A percentile compares a stretch with the other conserved stretches of the same genome.
phyloP scores from a whole-genome alignment of 192 early-diverging fungal genomes.

The Umbelopsis vinacea region DNA sequence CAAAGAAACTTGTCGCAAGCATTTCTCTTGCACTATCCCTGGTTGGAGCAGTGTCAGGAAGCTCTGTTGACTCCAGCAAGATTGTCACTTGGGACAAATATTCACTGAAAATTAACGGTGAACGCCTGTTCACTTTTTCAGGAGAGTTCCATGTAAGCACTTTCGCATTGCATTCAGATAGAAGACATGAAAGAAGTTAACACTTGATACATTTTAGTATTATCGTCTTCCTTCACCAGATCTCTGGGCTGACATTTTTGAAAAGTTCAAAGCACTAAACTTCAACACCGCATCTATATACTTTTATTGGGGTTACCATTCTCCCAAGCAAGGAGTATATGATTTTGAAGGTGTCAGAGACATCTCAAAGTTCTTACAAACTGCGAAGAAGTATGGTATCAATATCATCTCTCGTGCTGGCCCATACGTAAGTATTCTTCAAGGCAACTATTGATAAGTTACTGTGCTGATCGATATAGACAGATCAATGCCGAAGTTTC shows the following conservation, averaged over 20 bases:
- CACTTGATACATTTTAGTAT: conserved; percentile 1
- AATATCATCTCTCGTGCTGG: conserved; percentile 37
- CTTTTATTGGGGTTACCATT: conserved; percentile 40
- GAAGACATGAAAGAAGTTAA: neutral
- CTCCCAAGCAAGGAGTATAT: conserved; percentile 35
- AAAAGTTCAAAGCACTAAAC: conserved; percentile 30
- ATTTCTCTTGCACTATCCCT: conserved; percentile 9
- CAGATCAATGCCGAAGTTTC: neutral
- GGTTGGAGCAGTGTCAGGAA: neutral
- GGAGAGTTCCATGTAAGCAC: conserved; percentile 28
- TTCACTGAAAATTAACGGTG: conserved; percentile 14
- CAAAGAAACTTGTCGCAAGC: conserved; percentile 17
- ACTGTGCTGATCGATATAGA: no score
- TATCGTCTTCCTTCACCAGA: conserved; percentile 37
- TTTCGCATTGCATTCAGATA: neutral
- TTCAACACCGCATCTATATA: conserved; percentile 39
- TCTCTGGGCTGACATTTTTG: conserved; percentile 37
- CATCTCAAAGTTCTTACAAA: conserved; percentile 27
- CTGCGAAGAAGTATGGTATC: conserved; percentile 33
- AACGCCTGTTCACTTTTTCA: conserved; percentile 21
- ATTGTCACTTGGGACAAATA: conserved; percentile 29
- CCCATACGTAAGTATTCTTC: neutral
- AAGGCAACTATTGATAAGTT: neutral
- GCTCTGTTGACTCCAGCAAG: neutral
- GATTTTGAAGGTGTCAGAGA: conserved; percentile 37